Conservation (phyloP, 345 rosid species). For the Anacardium occidentale region DNA sequence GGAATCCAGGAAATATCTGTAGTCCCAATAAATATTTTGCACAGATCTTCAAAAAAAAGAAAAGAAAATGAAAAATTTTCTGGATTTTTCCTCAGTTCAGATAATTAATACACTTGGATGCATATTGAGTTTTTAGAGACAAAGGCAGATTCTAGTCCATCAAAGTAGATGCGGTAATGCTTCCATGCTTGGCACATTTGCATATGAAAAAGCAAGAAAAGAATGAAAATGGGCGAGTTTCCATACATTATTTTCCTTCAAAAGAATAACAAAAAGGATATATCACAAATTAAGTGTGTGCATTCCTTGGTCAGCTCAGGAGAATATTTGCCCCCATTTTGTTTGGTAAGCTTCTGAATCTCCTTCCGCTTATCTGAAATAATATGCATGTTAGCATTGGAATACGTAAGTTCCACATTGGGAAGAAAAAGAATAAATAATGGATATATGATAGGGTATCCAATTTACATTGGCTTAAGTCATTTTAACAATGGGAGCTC, state of each 20-base stretch:
- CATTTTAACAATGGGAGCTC: too few relatives aligned
- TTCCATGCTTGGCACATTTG: neutral
- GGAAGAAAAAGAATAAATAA: too few relatives aligned
- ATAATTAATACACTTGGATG: neutral
- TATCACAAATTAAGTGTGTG: constrained; percentile 90
- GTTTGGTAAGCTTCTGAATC: constrained; percentile 54
- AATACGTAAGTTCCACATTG: too few relatives aligned
- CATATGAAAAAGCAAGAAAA: neutral
- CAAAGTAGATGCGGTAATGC: neutral
- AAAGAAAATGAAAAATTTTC: neutral
- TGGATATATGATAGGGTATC: too few relatives aligned
- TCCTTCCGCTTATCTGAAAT: constrained; percentile 73
- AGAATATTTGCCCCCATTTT: constrained; percentile 86
- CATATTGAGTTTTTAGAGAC: neutral
- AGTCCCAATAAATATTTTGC: neutral
- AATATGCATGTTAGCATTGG: constrained; percentile 29
- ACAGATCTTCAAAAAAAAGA: neutral
- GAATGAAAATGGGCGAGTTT: constrained; percentile 18
- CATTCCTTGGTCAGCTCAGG: constrained; percentile 76
- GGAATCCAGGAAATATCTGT: neutral
- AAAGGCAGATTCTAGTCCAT: neutral
- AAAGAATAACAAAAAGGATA: constrained; percentile 58
- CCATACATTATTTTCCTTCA: constrained; percentile 17
- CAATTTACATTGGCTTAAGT: too few relatives aligned
- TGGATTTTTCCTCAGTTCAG: neutral